Base-by-base conservation (phyloP, 148 eudicot genomes). In the Fagopyrum tataricum region DNA sequence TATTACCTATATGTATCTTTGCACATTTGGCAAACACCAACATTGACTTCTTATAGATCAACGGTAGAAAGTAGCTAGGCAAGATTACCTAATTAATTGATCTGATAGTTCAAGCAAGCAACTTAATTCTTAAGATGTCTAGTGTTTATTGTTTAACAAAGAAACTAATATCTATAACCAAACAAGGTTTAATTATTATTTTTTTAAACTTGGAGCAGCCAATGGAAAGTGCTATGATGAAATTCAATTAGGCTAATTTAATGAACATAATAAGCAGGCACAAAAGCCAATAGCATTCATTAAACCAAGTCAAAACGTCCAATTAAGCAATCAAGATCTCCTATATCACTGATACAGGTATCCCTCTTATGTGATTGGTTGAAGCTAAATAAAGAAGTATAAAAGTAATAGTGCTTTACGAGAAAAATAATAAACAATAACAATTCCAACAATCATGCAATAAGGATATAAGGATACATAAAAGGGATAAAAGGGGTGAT, bases 91-190 rank as follows among this genome's bases (percentile, higher is more conserved):
- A 13, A 31, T 62, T 62, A 42, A 11, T 17, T 31, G 39, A 12
- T 62, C 7, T 62, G 39, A n/a, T 8, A 31, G 68, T 62, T 62
- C 42, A 62, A 61, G 41, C 12, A 61, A 61, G 67, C 21, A 9
- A 9, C 4, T 26, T 9, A 59, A 24, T 40, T 2, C 2, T 2
- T 9, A 3, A 4, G n/a, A 61, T 61, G 40, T 5, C 17, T 18
- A 62, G 42, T 26, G 68, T 26, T 62, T 42, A 62, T 26, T 26
- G n/a, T 31, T 61, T 14, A 62, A 62, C 40, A 59, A 62, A 62
- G 8, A 62, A 37, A 62, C 42, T 26, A 4, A 62, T 14, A 62
- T 13, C 4, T 12, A 31, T 13, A 62, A 62, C 26, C 2, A 62
- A 62, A 13, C 5, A 59, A 3, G 15, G 14, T 59, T 9, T 9